Evolutionary conservation across 306 rosid genomes (phyloP).

Genomic region (Quercus aquifolioides): DNA sequence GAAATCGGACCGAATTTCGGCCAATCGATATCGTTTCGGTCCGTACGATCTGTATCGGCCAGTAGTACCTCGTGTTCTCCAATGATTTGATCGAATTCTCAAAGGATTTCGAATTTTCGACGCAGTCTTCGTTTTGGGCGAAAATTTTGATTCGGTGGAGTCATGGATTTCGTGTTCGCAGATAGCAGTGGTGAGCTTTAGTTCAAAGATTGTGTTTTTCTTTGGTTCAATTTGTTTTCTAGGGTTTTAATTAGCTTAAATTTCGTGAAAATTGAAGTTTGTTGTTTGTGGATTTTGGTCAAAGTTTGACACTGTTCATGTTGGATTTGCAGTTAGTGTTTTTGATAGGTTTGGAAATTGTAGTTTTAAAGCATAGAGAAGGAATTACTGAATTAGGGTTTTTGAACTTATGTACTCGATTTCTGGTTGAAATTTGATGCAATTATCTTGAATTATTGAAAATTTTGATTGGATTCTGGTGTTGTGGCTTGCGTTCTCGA

Average conservation of each 20-base stretch:
- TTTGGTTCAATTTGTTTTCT: constrained; percentile 4
- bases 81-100: constrained; percentile 22
- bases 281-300: neutral
- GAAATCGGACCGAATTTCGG: neutral
- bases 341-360: constrained; percentile 1
- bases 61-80: constrained; percentile 6
- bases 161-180: constrained; percentile 67
- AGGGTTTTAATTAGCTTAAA: constrained; percentile 4
- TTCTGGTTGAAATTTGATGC: neutral
- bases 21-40: constrained; percentile 3
- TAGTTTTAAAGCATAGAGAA: neutral
- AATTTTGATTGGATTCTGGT: neutral
- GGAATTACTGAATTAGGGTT: neutral
- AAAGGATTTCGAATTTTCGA: constrained; percentile 11
- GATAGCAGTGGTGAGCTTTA: constrained; percentile 78
- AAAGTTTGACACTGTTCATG: neutral
- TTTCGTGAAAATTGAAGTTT: neutral
- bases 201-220: neutral
- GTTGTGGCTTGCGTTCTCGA: neutral
- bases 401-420: neutral
- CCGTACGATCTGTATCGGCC: neutral
- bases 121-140: constrained; percentile 18
- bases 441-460: neutral
- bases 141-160: constrained; percentile 11
- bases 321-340: constrained; percentile 7